phyloP scores from a whole-genome alignment of 1,284 basidiomycete genomes.

The Trichosporon ovoides region DNA sequence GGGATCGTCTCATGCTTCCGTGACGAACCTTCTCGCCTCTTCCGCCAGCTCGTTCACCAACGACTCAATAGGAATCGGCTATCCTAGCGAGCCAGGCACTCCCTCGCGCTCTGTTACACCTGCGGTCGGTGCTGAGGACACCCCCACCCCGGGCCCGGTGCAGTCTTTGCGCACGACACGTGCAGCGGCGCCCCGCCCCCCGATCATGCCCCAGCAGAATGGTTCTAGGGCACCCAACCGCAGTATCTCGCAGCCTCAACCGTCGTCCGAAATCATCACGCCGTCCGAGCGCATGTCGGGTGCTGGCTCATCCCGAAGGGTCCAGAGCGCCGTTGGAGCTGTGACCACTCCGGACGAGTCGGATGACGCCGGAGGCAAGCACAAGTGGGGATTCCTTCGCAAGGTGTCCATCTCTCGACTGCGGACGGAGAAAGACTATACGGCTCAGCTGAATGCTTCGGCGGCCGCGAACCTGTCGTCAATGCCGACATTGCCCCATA shows the following conservation, averaged over 20 bases:
- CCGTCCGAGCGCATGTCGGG: slow-evolving; percentile 11
- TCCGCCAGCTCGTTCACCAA: slow-evolving; percentile 5
- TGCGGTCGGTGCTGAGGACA: background rate
- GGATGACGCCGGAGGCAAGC: slow-evolving; percentile 5
- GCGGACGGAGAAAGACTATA: slow-evolving; percentile 22
- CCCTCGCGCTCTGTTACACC: slow-evolving; percentile 3
- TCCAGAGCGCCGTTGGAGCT: slow-evolving; percentile 11
- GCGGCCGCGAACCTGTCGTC: slow-evolving; percentile 34
- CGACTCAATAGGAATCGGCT: slow-evolving; percentile 3
- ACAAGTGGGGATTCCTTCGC: slow-evolving; percentile 84
- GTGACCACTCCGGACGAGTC: slow-evolving; percentile 6
- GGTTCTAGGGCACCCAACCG: background rate
- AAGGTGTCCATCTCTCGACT: slow-evolving; percentile 83
- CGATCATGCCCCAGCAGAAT: background rate
- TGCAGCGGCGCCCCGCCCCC: slow-evolving; percentile 1
- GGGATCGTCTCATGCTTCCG: slow-evolving; percentile 8
- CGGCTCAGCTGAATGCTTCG: slow-evolving; percentile 27
- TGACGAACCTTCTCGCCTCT: slow-evolving; percentile 2
- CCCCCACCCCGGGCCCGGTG: slow-evolving; percentile 1
- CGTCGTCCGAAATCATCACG: background rate
- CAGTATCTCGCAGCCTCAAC: background rate
- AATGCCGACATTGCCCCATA: slow-evolving; percentile 35
- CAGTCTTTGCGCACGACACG: slow-evolving; percentile 10
- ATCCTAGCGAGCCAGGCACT: background rate
- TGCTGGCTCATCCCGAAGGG: slow-evolving; percentile 4